These are phyloP conservation scores for Persicaria maculosa DNA, from an alignment of 148 eudicot species.

Conservation along the genomic window DNA sequence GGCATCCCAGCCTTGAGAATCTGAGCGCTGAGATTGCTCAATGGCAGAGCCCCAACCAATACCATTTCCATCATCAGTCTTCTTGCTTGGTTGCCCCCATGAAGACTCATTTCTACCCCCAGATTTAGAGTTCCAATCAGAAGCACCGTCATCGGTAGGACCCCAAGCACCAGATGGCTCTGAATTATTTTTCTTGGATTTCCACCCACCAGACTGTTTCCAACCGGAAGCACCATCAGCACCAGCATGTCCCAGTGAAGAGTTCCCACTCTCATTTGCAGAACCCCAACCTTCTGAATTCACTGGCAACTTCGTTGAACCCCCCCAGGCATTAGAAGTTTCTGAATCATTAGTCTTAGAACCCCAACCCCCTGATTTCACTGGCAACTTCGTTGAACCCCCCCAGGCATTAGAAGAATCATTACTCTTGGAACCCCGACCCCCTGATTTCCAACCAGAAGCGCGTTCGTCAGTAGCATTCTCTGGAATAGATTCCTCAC, in stretches of 20 bases:
- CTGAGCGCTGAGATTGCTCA: not conserved
- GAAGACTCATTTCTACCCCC: not conserved
- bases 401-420: not conserved
- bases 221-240: conserved; percentile 15
- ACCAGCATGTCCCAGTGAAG: not conserved
- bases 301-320: too few species aligned
- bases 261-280: not conserved
- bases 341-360: not conserved
- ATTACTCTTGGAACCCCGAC: not conserved
- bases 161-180: conserved; percentile 15
- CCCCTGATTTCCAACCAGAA: not conserved
- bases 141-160: conserved; percentile 7
- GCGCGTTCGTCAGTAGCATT: not conserved
- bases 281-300: not conserved
- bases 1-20: conserved; percentile 6
- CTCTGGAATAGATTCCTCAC: not conserved
- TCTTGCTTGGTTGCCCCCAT: not conserved
- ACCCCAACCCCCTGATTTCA: not conserved
- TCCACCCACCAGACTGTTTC: not conserved
- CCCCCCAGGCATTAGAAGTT: not conserved
- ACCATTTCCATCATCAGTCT: conserved; percentile 8
- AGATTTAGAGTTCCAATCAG: conserved; percentile 12
- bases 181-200: not conserved
- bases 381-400: not conserved
- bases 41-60: not conserved